Percentiles rank a stretch among this genome's conserved stretches.
Evolutionary conservation across 1,284 basidiomycete species (phyloP).

Genomic region (Porogramme epimiltina): DNA sequence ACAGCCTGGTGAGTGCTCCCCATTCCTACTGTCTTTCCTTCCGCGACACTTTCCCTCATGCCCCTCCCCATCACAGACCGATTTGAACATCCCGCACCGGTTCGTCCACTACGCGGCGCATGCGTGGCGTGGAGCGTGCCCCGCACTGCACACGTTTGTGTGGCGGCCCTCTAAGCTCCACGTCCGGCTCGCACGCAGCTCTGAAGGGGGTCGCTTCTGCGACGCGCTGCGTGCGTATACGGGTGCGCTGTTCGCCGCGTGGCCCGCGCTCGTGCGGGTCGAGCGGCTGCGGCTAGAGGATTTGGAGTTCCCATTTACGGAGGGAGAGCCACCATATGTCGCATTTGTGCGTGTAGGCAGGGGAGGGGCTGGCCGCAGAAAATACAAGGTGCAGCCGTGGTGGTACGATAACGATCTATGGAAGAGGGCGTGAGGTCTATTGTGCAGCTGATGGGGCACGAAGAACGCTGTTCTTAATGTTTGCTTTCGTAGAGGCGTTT

Average conservation of each 20-base stretch:
- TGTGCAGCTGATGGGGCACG: no score
- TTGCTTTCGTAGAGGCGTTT: no score
- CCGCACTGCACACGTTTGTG: neutral
- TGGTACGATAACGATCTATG: no score
- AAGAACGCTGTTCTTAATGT: no score
- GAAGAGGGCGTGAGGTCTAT: no score
- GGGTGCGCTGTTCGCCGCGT: neutral
- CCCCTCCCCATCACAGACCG: neutral
- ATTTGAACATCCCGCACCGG: neutral
- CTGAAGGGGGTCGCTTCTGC: neutral
- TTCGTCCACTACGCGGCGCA: neutral
- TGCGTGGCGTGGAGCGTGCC: neutral
- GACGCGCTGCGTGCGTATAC: neutral
- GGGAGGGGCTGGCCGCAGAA: no score
- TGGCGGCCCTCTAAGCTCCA: neutral
- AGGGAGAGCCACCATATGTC: neutral
- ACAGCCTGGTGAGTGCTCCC: neutral
- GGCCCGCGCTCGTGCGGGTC: neutral
- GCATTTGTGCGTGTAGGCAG: neutral
- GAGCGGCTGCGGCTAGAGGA: neutral
- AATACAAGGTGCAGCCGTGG: no score
- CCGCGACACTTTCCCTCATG: neutral
- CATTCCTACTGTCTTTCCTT: neutral
- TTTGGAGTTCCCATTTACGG: neutral
- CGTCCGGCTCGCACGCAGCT: neutral